Percentiles rank a stretch among this genome's conserved stretches.
Evolutionary conservation across 2,329 filamentous ascomycete genomes (phyloP).

Genomic region (Boeremia exigua): DNA sequence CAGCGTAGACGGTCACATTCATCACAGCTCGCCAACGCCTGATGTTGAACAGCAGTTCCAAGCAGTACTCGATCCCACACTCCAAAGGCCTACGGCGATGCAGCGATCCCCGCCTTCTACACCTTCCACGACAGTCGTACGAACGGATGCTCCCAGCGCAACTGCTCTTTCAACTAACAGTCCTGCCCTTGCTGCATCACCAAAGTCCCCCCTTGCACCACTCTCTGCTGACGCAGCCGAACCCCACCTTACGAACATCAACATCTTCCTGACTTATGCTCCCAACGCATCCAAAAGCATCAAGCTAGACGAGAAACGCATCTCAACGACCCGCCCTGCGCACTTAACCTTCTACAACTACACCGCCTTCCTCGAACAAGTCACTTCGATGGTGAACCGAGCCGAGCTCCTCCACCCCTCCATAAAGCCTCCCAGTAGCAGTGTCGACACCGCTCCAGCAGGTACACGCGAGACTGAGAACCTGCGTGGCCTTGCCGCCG

Average conservation of each 20-base stretch:
- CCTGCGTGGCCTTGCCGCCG: constrained; percentile 41
- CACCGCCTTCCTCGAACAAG: constrained; percentile 23
- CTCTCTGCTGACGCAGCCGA: not conserved
- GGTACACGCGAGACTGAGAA: constrained; percentile 18
- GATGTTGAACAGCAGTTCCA: constrained; percentile 22
- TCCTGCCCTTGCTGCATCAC: not conserved
- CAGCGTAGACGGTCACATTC: constrained; percentile 23
- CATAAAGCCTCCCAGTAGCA: not conserved
- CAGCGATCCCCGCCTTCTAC: not conserved
- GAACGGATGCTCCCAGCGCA: not conserved
- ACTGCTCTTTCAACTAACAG: not conserved
- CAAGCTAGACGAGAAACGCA: constrained; percentile 34
- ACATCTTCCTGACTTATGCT: constrained; percentile 66
- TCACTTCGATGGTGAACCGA: constrained; percentile 16
- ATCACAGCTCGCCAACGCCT: constrained; percentile 8
- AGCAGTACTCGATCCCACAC: constrained; percentile 14
- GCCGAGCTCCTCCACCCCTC: constrained; percentile 12
- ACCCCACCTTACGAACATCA: constrained; percentile 52
- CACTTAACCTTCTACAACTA: constrained; percentile 30
- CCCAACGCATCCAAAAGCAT: constrained; percentile 57
- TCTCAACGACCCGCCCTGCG: constrained; percentile 17
- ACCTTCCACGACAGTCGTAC: not conserved
- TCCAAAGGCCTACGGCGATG: not conserved
- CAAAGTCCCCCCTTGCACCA: constrained; percentile 13
- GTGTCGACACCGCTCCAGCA: not conserved